phyloP scores from a whole-genome alignment of 306 rosid species.

The Rosa lucieae region DNA sequence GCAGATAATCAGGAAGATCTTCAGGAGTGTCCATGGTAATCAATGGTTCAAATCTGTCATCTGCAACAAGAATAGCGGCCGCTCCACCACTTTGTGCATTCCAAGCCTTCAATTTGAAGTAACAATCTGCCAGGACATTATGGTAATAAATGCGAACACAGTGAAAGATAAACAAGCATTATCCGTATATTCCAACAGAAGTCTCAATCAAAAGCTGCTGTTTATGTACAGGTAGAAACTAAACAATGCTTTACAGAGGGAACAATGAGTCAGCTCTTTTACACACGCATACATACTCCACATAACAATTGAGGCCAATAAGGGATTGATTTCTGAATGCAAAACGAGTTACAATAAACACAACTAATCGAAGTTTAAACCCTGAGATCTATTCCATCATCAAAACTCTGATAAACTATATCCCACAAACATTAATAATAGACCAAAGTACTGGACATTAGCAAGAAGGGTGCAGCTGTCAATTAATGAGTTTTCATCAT shows the following conservation, averaged over 20 bases:
- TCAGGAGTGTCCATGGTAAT: conserved; percentile 84
- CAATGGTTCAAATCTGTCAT: conserved; percentile 61
- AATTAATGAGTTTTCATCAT: background rate
- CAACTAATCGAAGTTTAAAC: background rate
- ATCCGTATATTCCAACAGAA: background rate
- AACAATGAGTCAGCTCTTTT: background rate
- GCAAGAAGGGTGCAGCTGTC: background rate
- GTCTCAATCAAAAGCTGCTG: conserved; percentile 1
- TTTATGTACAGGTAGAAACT: background rate
- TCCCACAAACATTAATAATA: background rate
- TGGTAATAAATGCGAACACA: conserved; percentile 1
- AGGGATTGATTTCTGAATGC: background rate
- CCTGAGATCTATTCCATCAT: background rate
- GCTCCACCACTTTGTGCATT: conserved; percentile 95
- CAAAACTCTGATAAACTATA: background rate
- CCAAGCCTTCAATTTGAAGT: conserved; percentile 95
- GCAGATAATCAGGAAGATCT: conserved; percentile 53
- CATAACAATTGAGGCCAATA: background rate
- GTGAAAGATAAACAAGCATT: background rate
- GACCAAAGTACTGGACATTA: background rate
- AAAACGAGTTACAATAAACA: background rate
- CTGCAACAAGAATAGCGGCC: conserved; percentile 90
- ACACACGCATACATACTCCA: background rate
- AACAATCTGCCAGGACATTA: conserved; percentile 67
- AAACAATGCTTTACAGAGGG: background rate